Evolutionary conservation across 768 basidiomycete species (phyloP).

Genomic region (Trametes meyenii): DNA sequence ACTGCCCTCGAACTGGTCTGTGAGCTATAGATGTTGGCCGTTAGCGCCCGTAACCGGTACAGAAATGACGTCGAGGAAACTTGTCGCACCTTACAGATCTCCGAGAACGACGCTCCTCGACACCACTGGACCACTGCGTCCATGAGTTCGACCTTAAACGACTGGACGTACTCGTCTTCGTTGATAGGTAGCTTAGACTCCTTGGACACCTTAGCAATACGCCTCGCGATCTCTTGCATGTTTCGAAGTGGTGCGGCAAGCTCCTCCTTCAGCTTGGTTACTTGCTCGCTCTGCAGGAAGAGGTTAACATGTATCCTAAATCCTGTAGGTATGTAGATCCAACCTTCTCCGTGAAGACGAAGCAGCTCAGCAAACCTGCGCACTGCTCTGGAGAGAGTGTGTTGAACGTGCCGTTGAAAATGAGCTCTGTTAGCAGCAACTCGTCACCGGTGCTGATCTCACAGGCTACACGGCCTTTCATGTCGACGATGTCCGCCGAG

Average conservation of each 20-base stretch:
- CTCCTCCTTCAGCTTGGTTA: constrained; percentile 88
- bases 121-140: constrained; percentile 98
- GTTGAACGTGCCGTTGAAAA: constrained; percentile 98
- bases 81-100: constrained; percentile 87
- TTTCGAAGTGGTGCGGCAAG: constrained; percentile 88
- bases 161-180: constrained; percentile 93
- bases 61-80: neutral
- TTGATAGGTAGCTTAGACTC: constrained; percentile 89
- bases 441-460: constrained; percentile 99
- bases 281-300: constrained; percentile 74
- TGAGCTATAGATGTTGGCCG: constrained; percentile 57
- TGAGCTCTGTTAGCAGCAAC: constrained; percentile 90
- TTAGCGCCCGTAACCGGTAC: constrained; percentile 1
- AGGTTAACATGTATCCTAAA: neutral
- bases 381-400: constrained; percentile 87
- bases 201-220: constrained; percentile 96
- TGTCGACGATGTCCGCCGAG: constrained; percentile 89
- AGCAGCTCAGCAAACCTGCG: constrained; percentile 93
- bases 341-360: constrained; percentile 97
- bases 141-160: constrained; percentile 99
- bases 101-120: constrained; percentile 93
- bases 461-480: constrained; percentile 98
- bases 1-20: constrained; percentile 96
- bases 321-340: neutral
- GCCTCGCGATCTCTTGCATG: constrained; percentile 93